These are phyloP conservation scores for Kodamaea fukazawae DNA, from an alignment of 805 yeast genomes.

Conservation along the genomic window DNA sequence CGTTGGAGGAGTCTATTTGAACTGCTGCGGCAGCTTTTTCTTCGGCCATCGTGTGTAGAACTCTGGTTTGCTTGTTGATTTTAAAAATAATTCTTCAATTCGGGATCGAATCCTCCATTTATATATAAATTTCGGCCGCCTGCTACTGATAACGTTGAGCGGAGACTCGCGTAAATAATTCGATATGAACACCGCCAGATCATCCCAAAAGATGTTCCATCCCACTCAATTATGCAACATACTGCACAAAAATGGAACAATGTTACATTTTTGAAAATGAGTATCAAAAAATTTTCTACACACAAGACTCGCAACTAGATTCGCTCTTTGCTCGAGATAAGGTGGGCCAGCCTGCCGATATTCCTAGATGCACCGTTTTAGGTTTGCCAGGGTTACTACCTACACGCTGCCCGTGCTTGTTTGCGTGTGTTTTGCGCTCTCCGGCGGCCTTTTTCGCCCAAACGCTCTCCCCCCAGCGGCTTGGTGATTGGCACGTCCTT, in stretches of 20 bases:
- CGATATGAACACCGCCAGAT: not conserved
- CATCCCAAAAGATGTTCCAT: slow-evolving; percentile 2
- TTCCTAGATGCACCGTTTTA: too few species aligned
- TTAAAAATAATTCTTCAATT: not conserved
- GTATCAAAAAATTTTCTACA: not conserved
- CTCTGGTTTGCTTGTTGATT: not conserved
- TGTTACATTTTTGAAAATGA: slow-evolving; percentile 8
- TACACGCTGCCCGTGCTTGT: too few species aligned
- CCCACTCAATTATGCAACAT: slow-evolving; percentile 2
- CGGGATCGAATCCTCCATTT: not conserved
- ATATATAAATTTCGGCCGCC: slow-evolving; percentile 1
- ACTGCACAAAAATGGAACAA: slow-evolving; percentile 7
- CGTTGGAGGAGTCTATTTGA: slow-evolving; percentile 9
- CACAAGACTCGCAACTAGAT: too few species aligned
- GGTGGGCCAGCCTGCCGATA: too few species aligned
- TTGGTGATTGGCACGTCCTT: too few species aligned
- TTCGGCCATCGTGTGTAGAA: not conserved
- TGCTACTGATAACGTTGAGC: slow-evolving; percentile 5
- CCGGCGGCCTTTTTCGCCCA: too few species aligned
- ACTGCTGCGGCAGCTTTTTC: not conserved
- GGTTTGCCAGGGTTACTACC: too few species aligned
- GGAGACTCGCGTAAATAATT: slow-evolving; percentile 2
- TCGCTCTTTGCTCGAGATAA: too few species aligned
- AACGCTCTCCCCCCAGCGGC: not conserved
- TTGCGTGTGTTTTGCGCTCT: too few species aligned